Evolutionary conservation across 2,329 filamentous ascomycete genomes (phyloP), one percentile per base, ranked within the genome.

Genomic region (Phialemoniopsis sp.): DNA sequence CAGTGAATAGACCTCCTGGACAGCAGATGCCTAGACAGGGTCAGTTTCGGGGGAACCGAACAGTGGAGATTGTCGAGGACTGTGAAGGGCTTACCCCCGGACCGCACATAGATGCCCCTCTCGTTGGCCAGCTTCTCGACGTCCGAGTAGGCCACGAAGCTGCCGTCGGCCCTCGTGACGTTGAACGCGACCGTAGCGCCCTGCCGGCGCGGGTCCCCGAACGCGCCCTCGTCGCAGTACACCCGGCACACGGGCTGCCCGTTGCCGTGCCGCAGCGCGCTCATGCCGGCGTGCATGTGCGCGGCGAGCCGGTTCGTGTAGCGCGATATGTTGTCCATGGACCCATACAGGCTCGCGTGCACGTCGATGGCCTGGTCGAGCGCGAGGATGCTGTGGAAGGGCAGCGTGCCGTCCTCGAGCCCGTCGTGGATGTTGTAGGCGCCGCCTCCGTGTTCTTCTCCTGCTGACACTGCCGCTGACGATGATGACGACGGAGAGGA

Each of bases 171-270:
- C n/a, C 58, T 58, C 18, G 71, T 56, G 12, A 85, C 58, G 45
- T 84, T 86, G 59, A 86, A 82, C 2, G 80, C 76, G 16, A 86
- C 62, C 0, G 77, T 82, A 2, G 78, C 70, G 2, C 81, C 80
- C 53, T 83, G 78, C 15, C 66, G 67, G 13, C 51, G 58, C 1
- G 73, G 50, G 49, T 81, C 68, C 4, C 66, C 72, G 36, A 76
- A 80, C 13, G 60, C 63, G 32, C 46, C 41, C 16, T 38, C 49
- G 28, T 78, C 73, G 44, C 70, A 72, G 55, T 85, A 83, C 17
- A 84, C 62, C 15, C 63, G 65, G 36, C 71, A 71, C 3, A 80
- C 56, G 1, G 67, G 64, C 13, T 51, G 53, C 3, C 75, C 77
- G 44, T 83, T 80, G 8, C 52, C 48, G 53, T 85, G 76, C 32